Conservation (phyloP, 106 monocot genomes). For the Dendrobium officinale region DNA sequence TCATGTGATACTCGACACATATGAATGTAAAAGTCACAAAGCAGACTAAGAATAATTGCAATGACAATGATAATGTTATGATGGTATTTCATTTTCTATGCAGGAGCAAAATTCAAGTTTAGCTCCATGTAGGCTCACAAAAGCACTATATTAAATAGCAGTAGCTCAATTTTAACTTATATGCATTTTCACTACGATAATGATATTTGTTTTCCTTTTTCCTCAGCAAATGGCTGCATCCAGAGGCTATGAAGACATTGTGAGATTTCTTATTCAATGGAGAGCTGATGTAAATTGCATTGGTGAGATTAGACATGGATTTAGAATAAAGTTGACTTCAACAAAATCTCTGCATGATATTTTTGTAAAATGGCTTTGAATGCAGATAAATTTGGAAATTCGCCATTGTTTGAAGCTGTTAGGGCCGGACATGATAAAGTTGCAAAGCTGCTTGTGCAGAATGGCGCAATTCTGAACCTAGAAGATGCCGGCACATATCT, state of each 20-base stretch:
- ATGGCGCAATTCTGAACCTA: constrained; percentile 44
- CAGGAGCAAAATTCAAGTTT: not conserved
- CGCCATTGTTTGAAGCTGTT: constrained; percentile 60
- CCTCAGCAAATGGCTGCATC: constrained; percentile 62
- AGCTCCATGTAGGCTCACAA: not conserved
- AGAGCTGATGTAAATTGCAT: constrained; percentile 49
- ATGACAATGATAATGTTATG: not conserved
- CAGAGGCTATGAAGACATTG: constrained; percentile 64
- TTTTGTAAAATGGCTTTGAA: not conserved
- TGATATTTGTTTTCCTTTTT: not conserved
- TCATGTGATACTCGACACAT: not conserved
- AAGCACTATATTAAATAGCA: not conserved
- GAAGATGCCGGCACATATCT: constrained; percentile 63
- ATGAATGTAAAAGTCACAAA: not conserved
- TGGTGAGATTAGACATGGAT: constrained; percentile 18
- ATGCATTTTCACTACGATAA: not conserved
- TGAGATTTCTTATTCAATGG: constrained; percentile 55
- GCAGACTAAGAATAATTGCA: too few relatives aligned
- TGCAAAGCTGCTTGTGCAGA: constrained; percentile 34
- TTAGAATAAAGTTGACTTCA: not conserved
- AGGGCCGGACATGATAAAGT: constrained; percentile 60
- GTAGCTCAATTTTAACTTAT: not conserved
- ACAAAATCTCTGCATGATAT: not conserved
- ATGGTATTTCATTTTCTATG: not conserved
- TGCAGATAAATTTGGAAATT: constrained; percentile 70